These are phyloP conservation scores for Adansonia madagascariensis DNA, from an alignment of 441 rosid species.

Conservation along the genomic window DNA sequence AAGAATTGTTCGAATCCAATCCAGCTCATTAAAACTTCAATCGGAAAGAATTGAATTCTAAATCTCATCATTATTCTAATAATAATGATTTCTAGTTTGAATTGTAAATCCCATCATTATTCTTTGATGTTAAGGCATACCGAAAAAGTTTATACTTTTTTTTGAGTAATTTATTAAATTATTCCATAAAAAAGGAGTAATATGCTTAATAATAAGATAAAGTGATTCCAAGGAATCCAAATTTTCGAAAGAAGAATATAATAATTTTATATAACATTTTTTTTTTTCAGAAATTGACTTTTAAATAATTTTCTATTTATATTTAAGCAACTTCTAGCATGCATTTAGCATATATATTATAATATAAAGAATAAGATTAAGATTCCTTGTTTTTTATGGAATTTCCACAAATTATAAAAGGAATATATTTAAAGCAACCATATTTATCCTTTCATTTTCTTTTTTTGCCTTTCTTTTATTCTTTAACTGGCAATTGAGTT, in stretches of 20 bases:
- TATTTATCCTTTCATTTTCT: no score
- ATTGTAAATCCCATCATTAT: no score
- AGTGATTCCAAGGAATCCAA: slow-evolving; percentile 27
- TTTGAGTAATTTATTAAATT: neutral
- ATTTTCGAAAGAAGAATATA: neutral
- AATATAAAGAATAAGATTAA: neutral
- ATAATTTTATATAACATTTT: neutral
- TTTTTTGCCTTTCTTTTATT: no score
- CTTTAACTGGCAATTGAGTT: neutral
- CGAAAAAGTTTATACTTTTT: no score
- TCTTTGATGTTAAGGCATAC: no score
- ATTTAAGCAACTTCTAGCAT: neutral
- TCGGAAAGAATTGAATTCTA: no score
- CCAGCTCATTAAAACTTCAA: no score
- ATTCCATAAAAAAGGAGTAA: neutral
- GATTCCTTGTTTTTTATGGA: neutral
- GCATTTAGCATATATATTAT: neutral
- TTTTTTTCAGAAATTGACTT: neutral
- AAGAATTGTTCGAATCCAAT: no score
- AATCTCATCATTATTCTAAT: no score
- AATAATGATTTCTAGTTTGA: no score
- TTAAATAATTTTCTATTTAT: neutral
- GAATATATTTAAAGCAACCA: neutral
- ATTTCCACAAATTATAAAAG: neutral
- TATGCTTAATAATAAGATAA: neutral